Base-by-base conservation (phyloP, 495 filamentous ascomycete species). In the Filosporella fistucella region DNA sequence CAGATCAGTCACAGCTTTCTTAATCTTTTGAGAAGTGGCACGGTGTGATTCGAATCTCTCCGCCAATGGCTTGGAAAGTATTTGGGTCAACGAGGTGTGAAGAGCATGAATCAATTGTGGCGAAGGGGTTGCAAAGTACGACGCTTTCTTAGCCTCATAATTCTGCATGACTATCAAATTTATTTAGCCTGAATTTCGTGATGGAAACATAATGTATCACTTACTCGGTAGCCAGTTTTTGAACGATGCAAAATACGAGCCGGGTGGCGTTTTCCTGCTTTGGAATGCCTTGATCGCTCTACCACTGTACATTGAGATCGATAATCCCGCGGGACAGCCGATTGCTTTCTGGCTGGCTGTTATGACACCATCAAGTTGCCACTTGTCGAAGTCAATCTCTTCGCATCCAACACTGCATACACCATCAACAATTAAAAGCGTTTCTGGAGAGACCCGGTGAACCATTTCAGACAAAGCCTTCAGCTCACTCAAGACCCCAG, bases 261-360 rank as follows among this genome's bases (percentile, higher is more conserved):
- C 70, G 1, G 90, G 86, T 3, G 84, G 84, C 16, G 81, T 82
- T 70, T 87, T 87, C 56, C 93, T 80, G 55, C 71, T 76, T 61
- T 90, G 77, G 69, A 93, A 88, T 14, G 66, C 69, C 59, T 91
- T 74, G 51, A 98, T 86, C n/a, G 93, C 91, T 39, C 88, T 81
- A 45, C 86, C 89, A 56, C 88, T 94, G 56, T 81, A 84, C 85
- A 96, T 93, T 44, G 93, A 74, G 61, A 98, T 96, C 54, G 83
- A 89, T 29, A 98, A 74, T 48, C 93, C 93, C 18, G 93, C 93
- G 1, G 93, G 93, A 62, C 86, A 90, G 33, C 93, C 93, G 53
- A 98, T 94, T 41, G 85, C 93, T 75, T 98, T 98, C 66, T 98
- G 93, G 54, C 82, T 88, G 30, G 93, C 93, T 1, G 93, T 96